Evolutionary conservation across 192 early-diverging fungal genomes (phyloP), one percentile per base, ranked within the genome.

Genomic region (Backusella mclennaniae): DNA sequence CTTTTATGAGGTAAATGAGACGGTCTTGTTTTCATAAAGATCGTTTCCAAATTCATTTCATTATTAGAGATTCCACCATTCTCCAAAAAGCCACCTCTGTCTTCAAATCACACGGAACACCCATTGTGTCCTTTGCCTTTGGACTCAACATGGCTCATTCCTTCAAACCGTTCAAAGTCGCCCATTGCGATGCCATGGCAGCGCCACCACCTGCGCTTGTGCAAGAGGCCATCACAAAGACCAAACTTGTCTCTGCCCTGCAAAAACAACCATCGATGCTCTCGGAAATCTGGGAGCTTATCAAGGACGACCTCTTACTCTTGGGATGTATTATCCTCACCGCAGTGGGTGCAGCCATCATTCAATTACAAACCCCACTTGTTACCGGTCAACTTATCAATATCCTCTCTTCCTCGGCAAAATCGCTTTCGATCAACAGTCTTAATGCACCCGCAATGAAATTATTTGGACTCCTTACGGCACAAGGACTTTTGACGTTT

Each of bases 371-470:
- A 78, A 86, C 86, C 66, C 90, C 90, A 11, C 59, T 85, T 1
- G 85, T 89, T 33, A 91, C 87, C 0, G 90, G 88, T 21, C 85
- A 89, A 56, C 74, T 91, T 41, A 89, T 91, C 76, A 87, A 88
- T 76, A 82, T 84, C 35, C 80, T 91, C 11, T 82, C 86, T 11
- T 79, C 83, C 29, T 82, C 85, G 69, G 72, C 84, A 5, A 67
- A 66, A 19, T 23, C 72, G 14, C 35, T 66, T 36, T 9, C 29
- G 17, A 39, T 39, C n/a, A 19, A 69, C 8, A 23, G 68, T 3
- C 35, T 69, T 0, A 74, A 82, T 5, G 77, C 77, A 46, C 85
- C 89, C 8, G 89, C 89, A 5, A 56, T 84, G 29, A 83, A 85
- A 52, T 77, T 92, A n/a, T 72, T 91, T 29, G 80, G 56, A n/a